Base-by-base conservation (phyloP, 73 alveolate species). In the Paramecium caudatum region DNA sequence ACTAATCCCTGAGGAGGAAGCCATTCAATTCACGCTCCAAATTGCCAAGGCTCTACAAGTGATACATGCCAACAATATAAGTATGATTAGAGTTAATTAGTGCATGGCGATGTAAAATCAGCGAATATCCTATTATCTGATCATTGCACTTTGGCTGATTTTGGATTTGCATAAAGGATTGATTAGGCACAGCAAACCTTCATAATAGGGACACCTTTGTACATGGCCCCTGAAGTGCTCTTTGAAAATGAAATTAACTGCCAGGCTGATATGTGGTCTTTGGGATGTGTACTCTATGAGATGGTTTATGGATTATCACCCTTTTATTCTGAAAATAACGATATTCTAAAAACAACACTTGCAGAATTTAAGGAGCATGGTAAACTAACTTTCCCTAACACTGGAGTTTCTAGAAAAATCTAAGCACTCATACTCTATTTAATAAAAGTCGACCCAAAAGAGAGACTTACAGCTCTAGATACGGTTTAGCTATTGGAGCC, bases 241-340 rank as follows among this genome's bases (percentile, higher is more conserved):
- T 74, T 74, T 41, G 65, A 43, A 7, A 74, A 74, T 43, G 32
- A 74, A n/a, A 21, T 37, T 7, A 74, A 23, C 16, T 36, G 69
- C 19, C 25, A 23, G 21, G 91, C 93, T 46, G 96, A 93, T 74
- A 91, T 93, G 46, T 93, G 96, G 96, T 93, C 96, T 45, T 70
- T 93, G 39, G 96, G 96, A 2, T 93, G 95, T 43, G 95, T 91
- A 13, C 82, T 93, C 7, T 93, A 83, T 36, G 96, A 93, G 86
- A 91, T 93, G 92, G 91, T 82, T 15, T 88, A 92, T n/a, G 82
- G 92, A 21, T 46, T 82, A 16, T 93, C 95, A 17, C 96, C 96
- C 9, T 93, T 93, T 85, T 62, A 68, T 81, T 92, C 94, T 1
- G 91, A 91, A 17, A 27, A 37, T 13, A 21, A 74, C 16, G 68